phyloP scores from a whole-genome alignment of 306 rosid genomes.

The Casuarina glauca region DNA sequence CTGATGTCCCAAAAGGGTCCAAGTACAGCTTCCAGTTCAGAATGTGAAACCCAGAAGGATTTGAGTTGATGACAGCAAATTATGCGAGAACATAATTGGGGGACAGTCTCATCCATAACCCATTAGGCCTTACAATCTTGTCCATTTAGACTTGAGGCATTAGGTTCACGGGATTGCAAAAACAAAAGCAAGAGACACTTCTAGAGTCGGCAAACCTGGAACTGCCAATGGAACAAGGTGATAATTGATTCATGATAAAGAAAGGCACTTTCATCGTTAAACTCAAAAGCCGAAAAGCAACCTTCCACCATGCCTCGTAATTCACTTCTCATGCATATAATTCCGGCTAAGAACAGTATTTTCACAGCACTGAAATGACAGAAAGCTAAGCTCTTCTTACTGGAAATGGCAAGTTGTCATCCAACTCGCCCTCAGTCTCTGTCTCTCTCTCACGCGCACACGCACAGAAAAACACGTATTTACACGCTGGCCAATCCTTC shows the following conservation, averaged over 20 bases:
- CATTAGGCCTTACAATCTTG: neutral
- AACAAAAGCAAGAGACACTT: neutral
- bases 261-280: constrained; percentile 72
- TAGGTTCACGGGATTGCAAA: constrained; percentile 19
- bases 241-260: constrained; percentile 53
- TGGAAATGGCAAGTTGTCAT: constrained; percentile 48
- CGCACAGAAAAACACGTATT: neutral
- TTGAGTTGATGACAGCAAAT: constrained; percentile 27
- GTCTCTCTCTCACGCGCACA: neutral
- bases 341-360: constrained; percentile 32
- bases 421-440: constrained; percentile 29
- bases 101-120: constrained; percentile 16
- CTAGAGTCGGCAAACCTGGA: constrained; percentile 14
- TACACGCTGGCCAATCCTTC: neutral
- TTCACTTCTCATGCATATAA: constrained; percentile 31
- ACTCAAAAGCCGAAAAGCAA: constrained; percentile 63
- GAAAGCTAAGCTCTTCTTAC: constrained; percentile 45
- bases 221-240: constrained; percentile 27
- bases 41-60: neutral
- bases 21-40: neutral
- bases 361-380: constrained; percentile 55
- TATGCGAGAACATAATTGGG: neutral
- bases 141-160: constrained; percentile 17
- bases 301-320: constrained; percentile 42
- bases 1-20: neutral